Percentiles rank a stretch among this genome's conserved stretches.
Evolutionary conservation across 768 basidiomycete species (phyloP).

Genomic region (Hygrocybe coccinea): DNA sequence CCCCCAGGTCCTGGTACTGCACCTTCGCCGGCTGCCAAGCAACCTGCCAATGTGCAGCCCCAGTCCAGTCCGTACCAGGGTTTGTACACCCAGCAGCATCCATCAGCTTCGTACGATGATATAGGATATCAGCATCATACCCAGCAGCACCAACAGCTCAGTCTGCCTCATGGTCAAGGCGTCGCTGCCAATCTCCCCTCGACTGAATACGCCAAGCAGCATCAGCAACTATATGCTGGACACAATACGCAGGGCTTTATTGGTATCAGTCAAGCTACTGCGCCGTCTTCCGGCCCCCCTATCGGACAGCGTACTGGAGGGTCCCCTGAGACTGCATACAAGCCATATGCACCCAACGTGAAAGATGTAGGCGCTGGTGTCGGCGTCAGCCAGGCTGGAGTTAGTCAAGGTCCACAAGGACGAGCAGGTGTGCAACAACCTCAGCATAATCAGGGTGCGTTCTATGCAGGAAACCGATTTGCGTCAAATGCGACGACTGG

Average conservation of each 20-base stretch:
- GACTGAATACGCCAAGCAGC: conserved; percentile 40
- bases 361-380: conserved; percentile 58
- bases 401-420: conserved; percentile 14
- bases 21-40: conserved; percentile 62
- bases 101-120: conserved; percentile 41
- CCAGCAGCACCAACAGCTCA: conserved; percentile 54
- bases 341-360: conserved; percentile 53
- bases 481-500: conserved; percentile 30
- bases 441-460: conserved; percentile 44
- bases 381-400: conserved; percentile 28
- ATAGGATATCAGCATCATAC: conserved; percentile 51
- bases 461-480: conserved; percentile 44
- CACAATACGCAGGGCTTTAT: conserved; percentile 59
- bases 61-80: conserved; percentile 60
- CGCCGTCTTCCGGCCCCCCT: conserved; percentile 33
- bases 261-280: conserved; percentile 49
- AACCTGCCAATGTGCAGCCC: conserved; percentile 48
- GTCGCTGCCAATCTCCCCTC: conserved; percentile 29
- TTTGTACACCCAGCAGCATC: conserved; percentile 63
- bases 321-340: conserved; percentile 72
- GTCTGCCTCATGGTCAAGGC: conserved; percentile 33
- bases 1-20: conserved; percentile 64
- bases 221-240: conserved; percentile 39
- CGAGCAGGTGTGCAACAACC: conserved; percentile 29
- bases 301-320: conserved; percentile 33